Base-by-base conservation (phyloP, 2,329 filamentous ascomycete genomes). In the Fusarium pilosicola region DNA sequence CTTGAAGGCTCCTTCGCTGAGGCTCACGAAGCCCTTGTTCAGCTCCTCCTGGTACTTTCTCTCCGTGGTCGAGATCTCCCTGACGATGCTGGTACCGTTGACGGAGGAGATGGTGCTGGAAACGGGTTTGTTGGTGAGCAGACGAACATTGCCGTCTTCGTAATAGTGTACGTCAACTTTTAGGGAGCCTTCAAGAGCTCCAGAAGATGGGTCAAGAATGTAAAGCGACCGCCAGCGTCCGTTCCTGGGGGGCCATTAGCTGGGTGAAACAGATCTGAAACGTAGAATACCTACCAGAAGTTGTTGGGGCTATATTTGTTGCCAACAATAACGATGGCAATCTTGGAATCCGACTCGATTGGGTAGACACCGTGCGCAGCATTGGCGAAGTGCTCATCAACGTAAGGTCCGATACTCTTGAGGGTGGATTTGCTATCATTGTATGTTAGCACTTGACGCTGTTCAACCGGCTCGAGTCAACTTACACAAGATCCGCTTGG, bases 101-200 rank as follows among this genome's bases (percentile, higher is more conserved):
- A 86, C 87, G 2, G 88, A 91, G 3, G 90, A 83, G n/a, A 93
- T 82, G 14, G 88, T 89, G 7, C 89, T 82, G 2, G 87, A 87
- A 18, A 96, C 82, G 17, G 92, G 86, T 85, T 98, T 98, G 79
- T 90, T 92, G n/a, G 96, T 98, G 73, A 96, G 88, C 68, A 99
- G 89, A 6, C 96, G 93, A 65, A 99, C 96, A 81, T 99, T 99
- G 71, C 96, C 96, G 81, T 99, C 97, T 85, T 99, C 96, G 86
- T 99, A 99, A 88, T 99, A 99, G 87, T 99, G 96, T 58, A 99
- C 96, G 77, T 98, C 95, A 61, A 98, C 94, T 82, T 96, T 94
- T 83, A 98, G 91, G 67, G 88, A 91, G 77, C 96, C 96, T 42
- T 91, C 90, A 48, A 98, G 85, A 54, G 86, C 86, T 73, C 87